These are phyloP conservation scores for Coemansia sp. DNA, from an alignment of 192 early-diverging fungal genomes.

Conservation along the genomic window DNA sequence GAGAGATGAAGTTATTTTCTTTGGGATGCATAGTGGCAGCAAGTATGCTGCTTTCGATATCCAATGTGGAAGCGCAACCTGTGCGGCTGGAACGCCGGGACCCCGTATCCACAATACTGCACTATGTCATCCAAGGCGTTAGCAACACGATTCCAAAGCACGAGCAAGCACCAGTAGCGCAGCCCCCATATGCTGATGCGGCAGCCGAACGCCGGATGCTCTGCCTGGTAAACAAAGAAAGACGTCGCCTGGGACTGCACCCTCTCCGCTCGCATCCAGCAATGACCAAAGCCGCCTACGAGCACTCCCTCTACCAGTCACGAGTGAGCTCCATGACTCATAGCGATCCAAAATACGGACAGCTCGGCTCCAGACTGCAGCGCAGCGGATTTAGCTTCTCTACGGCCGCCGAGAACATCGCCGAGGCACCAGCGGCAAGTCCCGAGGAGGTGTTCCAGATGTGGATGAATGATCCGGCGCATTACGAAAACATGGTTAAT, in stretches of 20 bases:
- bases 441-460: slow-evolving; percentile 36
- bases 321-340: slow-evolving; percentile 40
- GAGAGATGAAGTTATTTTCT: slow-evolving; percentile 33
- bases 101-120: slow-evolving; percentile 23
- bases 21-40: slow-evolving; percentile 21
- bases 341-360: slow-evolving; percentile 31
- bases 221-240: slow-evolving; percentile 51
- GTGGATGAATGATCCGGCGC: slow-evolving; percentile 49
- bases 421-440: slow-evolving; percentile 11
- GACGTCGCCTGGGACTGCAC: slow-evolving; percentile 18
- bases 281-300: slow-evolving; percentile 33
- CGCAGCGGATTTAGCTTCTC: slow-evolving; percentile 29
- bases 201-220: slow-evolving; percentile 29
- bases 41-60: slow-evolving; percentile 16
- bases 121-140: slow-evolving; percentile 29
- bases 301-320: slow-evolving; percentile 55
- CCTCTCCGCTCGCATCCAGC: slow-evolving; percentile 31
- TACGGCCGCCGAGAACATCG: slow-evolving; percentile 46
- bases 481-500: slow-evolving; percentile 49
- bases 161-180: not conserved
- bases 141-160: slow-evolving; percentile 10
- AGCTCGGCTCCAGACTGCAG: slow-evolving; percentile 29
- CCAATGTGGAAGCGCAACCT: slow-evolving; percentile 23
- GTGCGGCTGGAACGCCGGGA: slow-evolving; percentile 48
- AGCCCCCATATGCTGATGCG: not conserved